Evolutionary conservation across 345 rosid genomes (phyloP).

Genomic region (Citrus unshiu): DNA sequence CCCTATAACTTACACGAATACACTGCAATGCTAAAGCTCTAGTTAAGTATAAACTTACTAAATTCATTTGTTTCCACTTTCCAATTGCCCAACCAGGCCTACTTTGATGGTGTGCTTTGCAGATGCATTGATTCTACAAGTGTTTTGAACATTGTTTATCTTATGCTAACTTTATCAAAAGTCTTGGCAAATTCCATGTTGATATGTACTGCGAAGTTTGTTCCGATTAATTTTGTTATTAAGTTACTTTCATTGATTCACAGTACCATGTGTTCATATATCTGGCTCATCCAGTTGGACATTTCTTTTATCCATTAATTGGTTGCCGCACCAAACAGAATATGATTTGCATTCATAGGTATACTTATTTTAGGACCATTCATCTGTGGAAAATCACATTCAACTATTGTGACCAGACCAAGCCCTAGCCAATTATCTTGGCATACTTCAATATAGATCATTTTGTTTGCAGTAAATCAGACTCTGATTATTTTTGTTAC

Average conservation of each 20-base stretch:
- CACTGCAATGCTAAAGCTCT: not conserved
- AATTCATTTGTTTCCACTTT: not conserved
- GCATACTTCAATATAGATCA: not conserved
- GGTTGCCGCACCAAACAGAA: not conserved
- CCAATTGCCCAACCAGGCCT: not conserved
- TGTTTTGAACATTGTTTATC: not conserved
- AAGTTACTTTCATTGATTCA: not conserved
- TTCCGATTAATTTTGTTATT: not conserved
- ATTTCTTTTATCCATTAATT: not conserved
- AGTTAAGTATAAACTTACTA: not conserved
- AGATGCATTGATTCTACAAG: not conserved
- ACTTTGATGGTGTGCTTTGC: not conserved
- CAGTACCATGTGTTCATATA: not conserved
- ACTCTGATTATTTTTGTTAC: slow-evolving; percentile 24
- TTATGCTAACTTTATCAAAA: not conserved
- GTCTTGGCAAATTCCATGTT: not conserved
- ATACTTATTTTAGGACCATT: not conserved
- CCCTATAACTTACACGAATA: not conserved
- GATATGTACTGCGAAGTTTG: not conserved
- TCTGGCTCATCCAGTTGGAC: not conserved
- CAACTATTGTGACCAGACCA: not conserved
- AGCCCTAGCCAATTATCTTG: not conserved
- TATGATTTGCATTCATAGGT: not conserved
- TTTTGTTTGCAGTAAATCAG: slow-evolving; percentile 5
- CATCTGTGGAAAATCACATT: not conserved